phyloP scores from a whole-genome alignment of 371 early-diverging fungal species.

The Mortierella sp. region DNA sequence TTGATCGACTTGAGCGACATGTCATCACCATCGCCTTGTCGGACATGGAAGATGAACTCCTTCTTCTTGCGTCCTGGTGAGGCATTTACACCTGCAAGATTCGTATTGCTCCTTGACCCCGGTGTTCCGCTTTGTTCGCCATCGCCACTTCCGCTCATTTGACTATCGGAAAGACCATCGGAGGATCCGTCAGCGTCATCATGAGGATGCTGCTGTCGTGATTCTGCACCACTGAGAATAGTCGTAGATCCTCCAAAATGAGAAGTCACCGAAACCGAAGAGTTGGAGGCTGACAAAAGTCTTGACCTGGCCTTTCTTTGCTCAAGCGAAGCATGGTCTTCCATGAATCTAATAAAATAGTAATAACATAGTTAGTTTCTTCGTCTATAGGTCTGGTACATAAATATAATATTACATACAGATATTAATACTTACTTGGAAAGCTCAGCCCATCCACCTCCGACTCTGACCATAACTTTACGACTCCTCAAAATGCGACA shows the following conservation, averaged over 20 bases:
- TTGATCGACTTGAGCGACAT: slow-evolving; percentile 45
- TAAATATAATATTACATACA: too few relatives aligned
- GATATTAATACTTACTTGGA: slow-evolving; percentile 61
- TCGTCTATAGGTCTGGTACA: not conserved
- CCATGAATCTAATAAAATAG: slow-evolving; percentile 48
- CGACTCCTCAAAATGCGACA: slow-evolving; percentile 77
- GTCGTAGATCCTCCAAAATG: slow-evolving; percentile 33
- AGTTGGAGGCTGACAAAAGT: slow-evolving; percentile 43
- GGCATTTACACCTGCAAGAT: not conserved
- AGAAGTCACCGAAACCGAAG: slow-evolving; percentile 37
- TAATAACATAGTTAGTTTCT: not conserved
- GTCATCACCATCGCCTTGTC: slow-evolving; percentile 35
- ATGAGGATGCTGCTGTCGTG: slow-evolving; percentile 4
- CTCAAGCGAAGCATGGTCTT: slow-evolving; percentile 51
- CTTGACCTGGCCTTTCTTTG: slow-evolving; percentile 39
- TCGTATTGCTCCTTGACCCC: not conserved
- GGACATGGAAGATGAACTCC: slow-evolving; percentile 37
- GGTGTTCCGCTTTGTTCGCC: slow-evolving; percentile 6
- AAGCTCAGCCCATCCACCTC: slow-evolving; percentile 82
- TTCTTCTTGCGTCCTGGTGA: slow-evolving; percentile 28
- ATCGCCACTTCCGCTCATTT: slow-evolving; percentile 18
- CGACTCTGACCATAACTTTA: slow-evolving; percentile 84
- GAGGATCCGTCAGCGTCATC: slow-evolving; percentile 18
- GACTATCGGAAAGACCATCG: slow-evolving; percentile 37
- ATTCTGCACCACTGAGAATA: slow-evolving; percentile 26